These are phyloP conservation scores for Cladosporium colombiae DNA, from an alignment of 2,329 filamentous ascomycete species.

Conservation along the genomic window DNA sequence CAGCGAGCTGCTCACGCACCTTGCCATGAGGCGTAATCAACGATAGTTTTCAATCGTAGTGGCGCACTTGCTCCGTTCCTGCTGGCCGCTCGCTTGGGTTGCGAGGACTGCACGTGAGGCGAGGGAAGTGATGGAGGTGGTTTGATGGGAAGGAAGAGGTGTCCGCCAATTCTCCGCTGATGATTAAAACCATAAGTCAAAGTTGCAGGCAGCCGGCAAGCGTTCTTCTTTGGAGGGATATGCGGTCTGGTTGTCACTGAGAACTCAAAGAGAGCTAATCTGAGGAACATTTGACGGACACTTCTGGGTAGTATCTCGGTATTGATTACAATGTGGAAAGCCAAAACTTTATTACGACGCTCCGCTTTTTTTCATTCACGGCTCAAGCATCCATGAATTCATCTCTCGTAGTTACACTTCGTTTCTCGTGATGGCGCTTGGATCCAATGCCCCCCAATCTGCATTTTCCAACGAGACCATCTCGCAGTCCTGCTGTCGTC, in stretches of 20 bases:
- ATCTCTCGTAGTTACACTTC: background rate
- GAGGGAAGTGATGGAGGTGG: background rate
- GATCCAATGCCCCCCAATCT: background rate
- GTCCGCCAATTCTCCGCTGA: constrained; percentile 18
- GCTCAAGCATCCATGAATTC: background rate
- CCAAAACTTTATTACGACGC: background rate
- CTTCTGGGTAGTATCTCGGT: background rate
- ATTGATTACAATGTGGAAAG: background rate
- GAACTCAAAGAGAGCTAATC: constrained; percentile 23
- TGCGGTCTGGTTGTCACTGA: constrained; percentile 20
- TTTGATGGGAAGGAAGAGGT: constrained; percentile 6
- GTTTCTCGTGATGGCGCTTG: background rate
- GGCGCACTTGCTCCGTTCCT: constrained; percentile 19
- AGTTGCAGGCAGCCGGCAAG: constrained; percentile 22
- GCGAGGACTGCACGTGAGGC: constrained; percentile 19
- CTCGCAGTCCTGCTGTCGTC: background rate
- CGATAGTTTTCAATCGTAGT: constrained; percentile 23
- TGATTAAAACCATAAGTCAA: constrained; percentile 23
- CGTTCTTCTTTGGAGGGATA: constrained; percentile 4
- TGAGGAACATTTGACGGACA: constrained; percentile 18
- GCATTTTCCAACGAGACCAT: background rate
- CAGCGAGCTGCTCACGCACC: constrained; percentile 10
- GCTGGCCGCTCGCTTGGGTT: background rate
- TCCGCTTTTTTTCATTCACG: background rate
- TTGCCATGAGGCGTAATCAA: constrained; percentile 9